These are phyloP conservation scores for Monilinia aucupariae DNA, from an alignment of 2,329 filamentous ascomycete genomes.

Conservation along the genomic window DNA sequence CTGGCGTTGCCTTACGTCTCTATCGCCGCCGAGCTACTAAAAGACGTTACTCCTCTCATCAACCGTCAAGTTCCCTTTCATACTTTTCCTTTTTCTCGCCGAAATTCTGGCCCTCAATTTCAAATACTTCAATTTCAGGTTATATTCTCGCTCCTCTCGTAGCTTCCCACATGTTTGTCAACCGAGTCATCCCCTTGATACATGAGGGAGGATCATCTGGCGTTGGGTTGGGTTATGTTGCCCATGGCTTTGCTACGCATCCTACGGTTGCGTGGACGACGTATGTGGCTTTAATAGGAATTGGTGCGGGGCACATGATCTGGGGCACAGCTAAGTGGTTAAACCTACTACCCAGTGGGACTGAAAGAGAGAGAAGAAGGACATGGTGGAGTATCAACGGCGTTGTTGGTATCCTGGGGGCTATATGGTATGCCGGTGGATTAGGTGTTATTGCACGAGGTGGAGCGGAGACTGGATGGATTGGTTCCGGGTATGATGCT, in stretches of 20 bases:
- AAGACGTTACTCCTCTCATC: slow-evolving; percentile 64
- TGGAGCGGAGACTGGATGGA: slow-evolving; percentile 68
- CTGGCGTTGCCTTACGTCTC: slow-evolving; percentile 71
- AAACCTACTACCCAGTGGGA: slow-evolving; percentile 52
- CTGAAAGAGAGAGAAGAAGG: slow-evolving; percentile 53
- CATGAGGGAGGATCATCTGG: slow-evolving; percentile 83
- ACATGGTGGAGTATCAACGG: slow-evolving; percentile 69
- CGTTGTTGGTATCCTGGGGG: slow-evolving; percentile 50
- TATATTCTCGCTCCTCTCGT: slow-evolving; percentile 64
- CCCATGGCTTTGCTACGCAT: slow-evolving; percentile 75
- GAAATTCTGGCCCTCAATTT: slow-evolving; percentile 68
- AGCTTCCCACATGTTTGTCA: slow-evolving; percentile 66
- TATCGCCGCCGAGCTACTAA: slow-evolving; percentile 68
- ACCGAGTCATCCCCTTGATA: slow-evolving; percentile 67
- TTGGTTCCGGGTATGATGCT: slow-evolving; percentile 73
- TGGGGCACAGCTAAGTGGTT: slow-evolving; percentile 86
- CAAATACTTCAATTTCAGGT: slow-evolving; percentile 64
- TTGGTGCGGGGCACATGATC: slow-evolving; percentile 70
- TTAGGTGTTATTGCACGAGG: slow-evolving; percentile 71
- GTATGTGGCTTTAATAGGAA: slow-evolving; percentile 61
- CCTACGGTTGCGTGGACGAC: slow-evolving; percentile 60
- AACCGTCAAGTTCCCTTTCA: slow-evolving; percentile 67
- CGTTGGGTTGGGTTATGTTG: slow-evolving; percentile 75
- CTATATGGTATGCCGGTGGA: slow-evolving; percentile 76
- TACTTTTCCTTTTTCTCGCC: slow-evolving; percentile 57